Conservation (phyloP, 176 grass and related monocot genomes). For the Phyllostachys edulis region DNA sequence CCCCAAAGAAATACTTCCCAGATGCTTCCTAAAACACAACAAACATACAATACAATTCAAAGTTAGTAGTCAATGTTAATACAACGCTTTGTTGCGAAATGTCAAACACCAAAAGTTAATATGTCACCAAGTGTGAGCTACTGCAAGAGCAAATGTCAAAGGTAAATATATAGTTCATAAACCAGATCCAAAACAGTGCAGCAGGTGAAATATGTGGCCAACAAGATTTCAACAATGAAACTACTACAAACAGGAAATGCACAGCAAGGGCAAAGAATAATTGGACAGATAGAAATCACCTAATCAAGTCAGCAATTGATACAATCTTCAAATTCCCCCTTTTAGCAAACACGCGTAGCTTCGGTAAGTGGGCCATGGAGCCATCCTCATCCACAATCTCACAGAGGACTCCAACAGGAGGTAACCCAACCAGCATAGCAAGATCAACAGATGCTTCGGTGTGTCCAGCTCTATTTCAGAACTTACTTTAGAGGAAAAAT, state of each 20-base stretch:
- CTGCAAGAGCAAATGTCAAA: not conserved
- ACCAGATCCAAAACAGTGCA: not conserved
- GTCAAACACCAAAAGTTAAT: not conserved
- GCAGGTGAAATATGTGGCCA: too few relatives aligned
- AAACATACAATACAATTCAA: not conserved
- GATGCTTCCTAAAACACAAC: conserved; percentile 62
- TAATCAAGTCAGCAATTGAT: conserved; percentile 91
- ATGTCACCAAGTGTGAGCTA: not conserved
- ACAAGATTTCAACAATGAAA: too few relatives aligned
- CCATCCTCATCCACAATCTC: conserved; percentile 93
- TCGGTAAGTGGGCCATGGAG: conserved; percentile 81
- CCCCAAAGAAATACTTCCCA: conserved; percentile 89
- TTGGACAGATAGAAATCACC: conserved; percentile 51
- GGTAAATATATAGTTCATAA: not conserved
- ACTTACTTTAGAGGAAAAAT: conserved; percentile 93
- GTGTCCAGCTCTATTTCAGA: conserved; percentile 87
- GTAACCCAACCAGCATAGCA: conserved; percentile 68
- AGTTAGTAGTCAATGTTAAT: not conserved
- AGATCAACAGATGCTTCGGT: conserved; percentile 89
- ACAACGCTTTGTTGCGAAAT: not conserved
- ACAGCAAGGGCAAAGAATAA: too few relatives aligned
- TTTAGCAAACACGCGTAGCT: conserved; percentile 65
- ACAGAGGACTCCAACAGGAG: conserved; percentile 68
- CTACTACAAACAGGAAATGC: too few relatives aligned
- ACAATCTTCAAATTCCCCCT: conserved; percentile 87